Percentiles rank a stretch among this genome's conserved stretches.
phyloP scores from a whole-genome alignment of 2,329 filamentous ascomycete genomes.

The Emergomyces orientalis region DNA sequence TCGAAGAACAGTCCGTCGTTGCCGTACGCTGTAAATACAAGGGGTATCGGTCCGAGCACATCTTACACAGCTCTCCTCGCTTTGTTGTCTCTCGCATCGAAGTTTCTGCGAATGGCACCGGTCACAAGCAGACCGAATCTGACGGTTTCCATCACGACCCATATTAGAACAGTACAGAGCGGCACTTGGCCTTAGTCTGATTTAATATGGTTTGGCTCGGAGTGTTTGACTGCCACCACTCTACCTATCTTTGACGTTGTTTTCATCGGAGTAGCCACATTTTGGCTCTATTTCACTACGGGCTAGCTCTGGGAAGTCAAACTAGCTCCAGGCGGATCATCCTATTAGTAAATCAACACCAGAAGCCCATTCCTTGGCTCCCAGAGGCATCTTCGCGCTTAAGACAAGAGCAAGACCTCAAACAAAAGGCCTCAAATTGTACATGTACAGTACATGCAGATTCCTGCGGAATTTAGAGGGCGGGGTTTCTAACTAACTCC shows the following conservation, averaged over 20 bases:
- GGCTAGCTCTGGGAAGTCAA: neutral
- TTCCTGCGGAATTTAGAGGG: no score
- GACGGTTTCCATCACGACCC: neutral
- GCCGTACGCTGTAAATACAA: neutral
- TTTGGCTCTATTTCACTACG: neutral
- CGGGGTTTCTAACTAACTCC: no score
- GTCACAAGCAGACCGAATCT: neutral
- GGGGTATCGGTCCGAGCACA: neutral
- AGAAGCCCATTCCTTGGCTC: no score
- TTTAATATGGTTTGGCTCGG: neutral
- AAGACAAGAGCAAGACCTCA: no score
- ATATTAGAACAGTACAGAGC: neutral
- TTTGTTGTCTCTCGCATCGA: conserved; percentile 1
- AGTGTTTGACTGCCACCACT: neutral
- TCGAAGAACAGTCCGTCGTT: neutral
- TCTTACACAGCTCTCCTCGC: neutral
- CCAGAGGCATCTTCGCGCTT: no score
- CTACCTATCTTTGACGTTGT: no score
- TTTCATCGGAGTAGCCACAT: no score
- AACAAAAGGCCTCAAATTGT: no score
- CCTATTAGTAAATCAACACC: no score
- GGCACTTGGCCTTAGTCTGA: no score
- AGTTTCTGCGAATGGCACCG: conserved; percentile 1
- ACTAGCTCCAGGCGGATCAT: no score
- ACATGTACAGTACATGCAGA: no score